Conservation (phyloP, 177 flowering plant species). For the Vitis hybrid region DNA sequence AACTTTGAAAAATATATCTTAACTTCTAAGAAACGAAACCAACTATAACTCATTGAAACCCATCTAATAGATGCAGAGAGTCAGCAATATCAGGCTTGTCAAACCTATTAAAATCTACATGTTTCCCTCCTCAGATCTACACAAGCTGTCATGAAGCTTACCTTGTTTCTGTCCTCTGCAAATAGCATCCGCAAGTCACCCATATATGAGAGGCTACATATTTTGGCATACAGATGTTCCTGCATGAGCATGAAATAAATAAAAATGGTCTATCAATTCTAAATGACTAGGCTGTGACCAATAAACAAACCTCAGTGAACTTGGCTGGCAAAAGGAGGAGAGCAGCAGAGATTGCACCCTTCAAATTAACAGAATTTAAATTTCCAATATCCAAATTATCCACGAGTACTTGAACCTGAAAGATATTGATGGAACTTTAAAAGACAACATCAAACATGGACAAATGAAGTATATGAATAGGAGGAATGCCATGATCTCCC, state of each 20-base stretch:
- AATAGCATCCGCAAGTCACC: conserved; percentile 96
- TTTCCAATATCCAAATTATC: conserved; percentile 64
- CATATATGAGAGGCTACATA: conserved; percentile 88
- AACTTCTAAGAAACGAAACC: neutral
- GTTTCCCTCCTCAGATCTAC: neutral
- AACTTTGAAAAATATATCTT: neutral
- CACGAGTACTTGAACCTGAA: conserved; percentile 65
- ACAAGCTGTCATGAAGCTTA: conserved; percentile 18
- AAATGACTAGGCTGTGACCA: conserved; percentile 3
- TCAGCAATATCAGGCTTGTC: neutral
- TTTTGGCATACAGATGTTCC: conserved; percentile 89
- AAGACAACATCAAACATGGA: neutral
- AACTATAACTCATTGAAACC: neutral
- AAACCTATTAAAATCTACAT: neutral
- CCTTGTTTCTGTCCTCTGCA: conserved; percentile 95
- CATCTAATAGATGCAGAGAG: neutral
- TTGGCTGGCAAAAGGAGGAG: conserved; percentile 78
- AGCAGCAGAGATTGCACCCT: conserved; percentile 80
- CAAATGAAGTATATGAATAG: neutral
- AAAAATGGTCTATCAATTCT: neutral
- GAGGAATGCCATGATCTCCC: too few relatives aligned
- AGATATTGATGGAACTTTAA: neutral
- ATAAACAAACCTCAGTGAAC: conserved; percentile 69
- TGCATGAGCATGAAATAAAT: conserved; percentile 29
- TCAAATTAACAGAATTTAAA: conserved; percentile 58